Evolutionary conservation across 768 basidiomycete genomes (phyloP).

Genomic region (Leccinum uliginosum): DNA sequence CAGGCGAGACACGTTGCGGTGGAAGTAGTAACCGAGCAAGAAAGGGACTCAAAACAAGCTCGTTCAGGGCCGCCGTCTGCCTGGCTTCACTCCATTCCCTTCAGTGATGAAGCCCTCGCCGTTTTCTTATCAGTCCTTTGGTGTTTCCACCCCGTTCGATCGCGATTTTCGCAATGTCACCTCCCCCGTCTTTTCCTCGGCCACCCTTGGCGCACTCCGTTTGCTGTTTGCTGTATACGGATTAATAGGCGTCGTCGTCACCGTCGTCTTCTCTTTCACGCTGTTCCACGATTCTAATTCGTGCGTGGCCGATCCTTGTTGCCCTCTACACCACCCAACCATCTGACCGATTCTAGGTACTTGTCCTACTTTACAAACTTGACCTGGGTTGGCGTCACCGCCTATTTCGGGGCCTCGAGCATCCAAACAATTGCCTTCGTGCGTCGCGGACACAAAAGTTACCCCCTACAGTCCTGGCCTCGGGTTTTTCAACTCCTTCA

Average conservation of each 20-base stretch:
- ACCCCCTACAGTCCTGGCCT: slow-evolving; percentile 60
- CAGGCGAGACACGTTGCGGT: not conserved
- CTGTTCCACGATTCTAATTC: slow-evolving; percentile 26
- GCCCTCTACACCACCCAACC: not conserved
- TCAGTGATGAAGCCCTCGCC: slow-evolving; percentile 5
- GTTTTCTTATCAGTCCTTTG: slow-evolving; percentile 24
- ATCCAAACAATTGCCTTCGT: slow-evolving; percentile 50
- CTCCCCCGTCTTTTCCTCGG: slow-evolving; percentile 40
- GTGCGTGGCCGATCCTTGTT: slow-evolving; percentile 25
- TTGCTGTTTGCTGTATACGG: slow-evolving; percentile 49
- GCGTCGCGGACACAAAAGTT: slow-evolving; percentile 31
- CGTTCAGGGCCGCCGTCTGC: not conserved
- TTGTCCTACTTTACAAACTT: slow-evolving; percentile 65
- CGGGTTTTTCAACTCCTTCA: slow-evolving; percentile 53
- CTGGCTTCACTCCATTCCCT: not conserved
- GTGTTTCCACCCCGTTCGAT: slow-evolving; percentile 41
- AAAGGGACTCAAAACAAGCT: slow-evolving; percentile 7
- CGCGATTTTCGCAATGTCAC: slow-evolving; percentile 35
- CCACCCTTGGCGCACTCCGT: slow-evolving; percentile 42
- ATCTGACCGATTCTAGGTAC: slow-evolving; percentile 35
- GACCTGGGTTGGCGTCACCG: slow-evolving; percentile 54
- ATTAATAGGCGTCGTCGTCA: slow-evolving; percentile 35
- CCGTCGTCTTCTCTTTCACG: slow-evolving; percentile 30
- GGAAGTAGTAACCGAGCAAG: slow-evolving; percentile 1
- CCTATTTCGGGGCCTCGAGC: slow-evolving; percentile 59